Conservation (phyloP, 495 filamentous ascomycete genomes). For the Letharia lupina region DNA sequence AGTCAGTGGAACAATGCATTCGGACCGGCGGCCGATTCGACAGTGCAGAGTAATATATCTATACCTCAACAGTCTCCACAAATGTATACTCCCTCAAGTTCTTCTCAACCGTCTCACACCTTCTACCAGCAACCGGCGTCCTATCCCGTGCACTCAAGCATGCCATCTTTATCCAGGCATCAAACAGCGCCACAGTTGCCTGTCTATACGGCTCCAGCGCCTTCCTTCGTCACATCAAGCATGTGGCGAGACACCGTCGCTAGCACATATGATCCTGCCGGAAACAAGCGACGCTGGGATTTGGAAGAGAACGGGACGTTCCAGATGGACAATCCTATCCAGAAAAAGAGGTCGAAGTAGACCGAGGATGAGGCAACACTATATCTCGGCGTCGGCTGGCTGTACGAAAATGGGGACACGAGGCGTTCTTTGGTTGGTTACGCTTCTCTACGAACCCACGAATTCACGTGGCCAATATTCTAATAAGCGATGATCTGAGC, state of each 20-base stretch:
- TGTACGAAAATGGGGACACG: background rate
- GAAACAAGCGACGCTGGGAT: constrained; percentile 70
- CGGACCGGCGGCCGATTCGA: constrained; percentile 47
- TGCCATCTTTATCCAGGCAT: constrained; percentile 32
- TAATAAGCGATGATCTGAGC: background rate
- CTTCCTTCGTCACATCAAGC: constrained; percentile 73
- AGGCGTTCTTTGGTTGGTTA: background rate
- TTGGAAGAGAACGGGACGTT: constrained; percentile 12
- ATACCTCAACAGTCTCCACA: constrained; percentile 36
- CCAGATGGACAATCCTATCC: constrained; percentile 13
- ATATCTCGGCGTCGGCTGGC: background rate
- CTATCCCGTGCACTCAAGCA: constrained; percentile 19
- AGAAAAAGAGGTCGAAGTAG: constrained; percentile 22
- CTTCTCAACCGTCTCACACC: constrained; percentile 31
- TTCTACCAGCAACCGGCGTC: constrained; percentile 23
- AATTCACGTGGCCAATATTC: background rate
- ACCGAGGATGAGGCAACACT: background rate
- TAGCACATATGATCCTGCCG: constrained; percentile 69
- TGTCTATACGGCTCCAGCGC: constrained; percentile 47
- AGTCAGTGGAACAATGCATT: constrained; percentile 93
- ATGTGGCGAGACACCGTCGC: constrained; percentile 98
- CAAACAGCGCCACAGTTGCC: constrained; percentile 39
- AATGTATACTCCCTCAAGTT: constrained; percentile 35
- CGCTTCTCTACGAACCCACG: background rate
- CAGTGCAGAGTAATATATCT: constrained; percentile 13